These are phyloP conservation scores for Laguncularia racemosa DNA, from an alignment of 345 rosid species.

Conservation along the genomic window DNA sequence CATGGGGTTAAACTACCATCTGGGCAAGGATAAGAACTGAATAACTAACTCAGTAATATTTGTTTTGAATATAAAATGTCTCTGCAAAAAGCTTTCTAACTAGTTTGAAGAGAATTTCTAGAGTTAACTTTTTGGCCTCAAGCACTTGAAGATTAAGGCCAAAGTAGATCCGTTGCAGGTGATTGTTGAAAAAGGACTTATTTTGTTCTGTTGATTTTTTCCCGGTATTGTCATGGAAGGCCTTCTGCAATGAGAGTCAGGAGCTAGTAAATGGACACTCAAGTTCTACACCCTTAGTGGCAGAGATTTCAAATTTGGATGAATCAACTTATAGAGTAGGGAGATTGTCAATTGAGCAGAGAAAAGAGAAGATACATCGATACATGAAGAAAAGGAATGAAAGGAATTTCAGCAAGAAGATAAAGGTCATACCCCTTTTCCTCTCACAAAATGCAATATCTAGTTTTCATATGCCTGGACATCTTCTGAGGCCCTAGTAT, in stretches of 20 bases:
- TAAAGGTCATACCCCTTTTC: conserved; percentile 43
- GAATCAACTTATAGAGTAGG: conserved; percentile 66
- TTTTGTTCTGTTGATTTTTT: neutral
- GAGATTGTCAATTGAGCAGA: conserved; percentile 75
- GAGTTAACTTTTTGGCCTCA: no score
- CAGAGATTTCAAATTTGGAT: conserved; percentile 68
- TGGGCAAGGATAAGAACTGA: no score
- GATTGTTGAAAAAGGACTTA: neutral
- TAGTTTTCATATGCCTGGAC: neutral
- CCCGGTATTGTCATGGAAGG: conserved; percentile 22
- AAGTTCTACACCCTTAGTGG: conserved; percentile 33
- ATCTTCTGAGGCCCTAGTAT: neutral
- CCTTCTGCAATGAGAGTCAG: conserved; percentile 37
- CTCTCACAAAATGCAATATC: neutral
- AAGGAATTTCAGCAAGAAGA: conserved; percentile 95
- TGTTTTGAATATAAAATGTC: conserved; percentile 1
- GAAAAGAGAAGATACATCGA: conserved; percentile 88
- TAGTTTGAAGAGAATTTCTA: no score
- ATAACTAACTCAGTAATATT: no score
- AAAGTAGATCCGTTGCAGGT: neutral
- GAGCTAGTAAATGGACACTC: conserved; percentile 28
- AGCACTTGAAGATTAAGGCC: no score
- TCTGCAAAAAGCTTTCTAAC: no score
- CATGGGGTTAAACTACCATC: no score
- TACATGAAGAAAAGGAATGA: conserved; percentile 93